These are phyloP conservation scores for Clathrospora elynae DNA, from an alignment of 2,329 filamentous ascomycete genomes.

Conservation along the genomic window DNA sequence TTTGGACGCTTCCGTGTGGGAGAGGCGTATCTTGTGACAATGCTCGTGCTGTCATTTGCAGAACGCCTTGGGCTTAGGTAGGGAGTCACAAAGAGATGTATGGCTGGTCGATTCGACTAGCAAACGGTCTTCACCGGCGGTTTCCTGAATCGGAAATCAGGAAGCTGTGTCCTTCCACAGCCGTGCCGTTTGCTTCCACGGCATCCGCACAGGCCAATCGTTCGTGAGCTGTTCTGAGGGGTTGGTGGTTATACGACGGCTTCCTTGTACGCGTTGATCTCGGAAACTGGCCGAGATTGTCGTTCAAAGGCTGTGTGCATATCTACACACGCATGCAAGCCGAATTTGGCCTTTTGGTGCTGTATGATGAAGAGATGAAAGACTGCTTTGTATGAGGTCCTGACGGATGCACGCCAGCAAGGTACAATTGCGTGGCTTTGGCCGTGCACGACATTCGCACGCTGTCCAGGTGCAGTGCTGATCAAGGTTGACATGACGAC, in stretches of 20 bases:
- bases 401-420: neutral
- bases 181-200: conserved; percentile 32
- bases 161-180: conserved; percentile 19
- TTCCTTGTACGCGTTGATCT: conserved; percentile 31
- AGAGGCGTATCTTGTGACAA: conserved; percentile 33
- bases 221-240: conserved; percentile 37
- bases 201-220: conserved; percentile 42
- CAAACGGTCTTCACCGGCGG: conserved; percentile 29
- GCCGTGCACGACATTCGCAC: neutral
- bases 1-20: conserved; percentile 27
- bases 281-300: conserved; percentile 29
- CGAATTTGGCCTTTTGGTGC: conserved; percentile 5
- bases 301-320: conserved; percentile 30
- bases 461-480: neutral
- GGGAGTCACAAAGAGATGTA: conserved; percentile 24
- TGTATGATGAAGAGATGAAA: neutral
- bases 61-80: conserved; percentile 21
- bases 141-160: conserved; percentile 27
- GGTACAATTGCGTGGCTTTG: neutral
- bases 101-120: conserved; percentile 24
- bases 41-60: conserved; percentile 37
- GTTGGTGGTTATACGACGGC: conserved; percentile 34
- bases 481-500: conserved; percentile 3
- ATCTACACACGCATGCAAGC: conserved; percentile 12
- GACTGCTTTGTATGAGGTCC: conserved; percentile 4